Evolutionary conservation across 2,329 filamentous ascomycete genomes (phyloP).

Genomic region (Dactylonectria macrodidyma): DNA sequence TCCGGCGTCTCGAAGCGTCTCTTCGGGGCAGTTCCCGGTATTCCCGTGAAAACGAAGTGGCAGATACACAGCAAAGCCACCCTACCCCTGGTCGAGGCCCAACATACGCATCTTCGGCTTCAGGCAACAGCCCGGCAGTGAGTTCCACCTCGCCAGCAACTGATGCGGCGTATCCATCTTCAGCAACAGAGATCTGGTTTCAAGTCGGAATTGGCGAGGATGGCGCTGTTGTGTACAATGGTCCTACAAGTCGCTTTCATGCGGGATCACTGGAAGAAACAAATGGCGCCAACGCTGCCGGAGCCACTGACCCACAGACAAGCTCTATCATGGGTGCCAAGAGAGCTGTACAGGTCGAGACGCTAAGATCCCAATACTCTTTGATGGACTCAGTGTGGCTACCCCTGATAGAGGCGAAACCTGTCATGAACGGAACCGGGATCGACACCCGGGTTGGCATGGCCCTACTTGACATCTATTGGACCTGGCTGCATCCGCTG

Average conservation of each 20-base stretch:
- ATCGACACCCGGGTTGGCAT: conserved; percentile 30
- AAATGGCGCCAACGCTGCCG: no score
- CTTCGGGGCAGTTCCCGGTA: not conserved
- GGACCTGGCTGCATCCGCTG: conserved; percentile 42
- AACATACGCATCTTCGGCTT: conserved; percentile 2
- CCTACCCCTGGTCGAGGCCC: not conserved
- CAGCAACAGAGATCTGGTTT: conserved; percentile 29
- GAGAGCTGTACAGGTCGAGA: no score
- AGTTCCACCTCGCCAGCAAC: conserved; percentile 9
- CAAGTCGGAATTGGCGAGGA: conserved; percentile 42
- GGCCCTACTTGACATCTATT: conserved; percentile 41
- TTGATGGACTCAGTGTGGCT: conserved; percentile 10
- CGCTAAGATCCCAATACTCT: not conserved
- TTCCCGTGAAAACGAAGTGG: not conserved
- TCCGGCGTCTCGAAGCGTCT: conserved; percentile 14
- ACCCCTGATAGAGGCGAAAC: not conserved
- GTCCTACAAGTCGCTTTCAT: conserved; percentile 43
- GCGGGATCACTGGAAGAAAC: conserved; percentile 12
- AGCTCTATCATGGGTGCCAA: no score
- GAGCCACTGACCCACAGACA: no score
- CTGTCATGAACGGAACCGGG: conserved; percentile 32
- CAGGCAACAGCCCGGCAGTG: not conserved
- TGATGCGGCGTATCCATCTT: no score
- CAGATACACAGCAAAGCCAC: not conserved
- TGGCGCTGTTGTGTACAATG: conserved; percentile 41